Base-by-base conservation (phyloP, 768 basidiomycete species). In the Russula compacta region DNA sequence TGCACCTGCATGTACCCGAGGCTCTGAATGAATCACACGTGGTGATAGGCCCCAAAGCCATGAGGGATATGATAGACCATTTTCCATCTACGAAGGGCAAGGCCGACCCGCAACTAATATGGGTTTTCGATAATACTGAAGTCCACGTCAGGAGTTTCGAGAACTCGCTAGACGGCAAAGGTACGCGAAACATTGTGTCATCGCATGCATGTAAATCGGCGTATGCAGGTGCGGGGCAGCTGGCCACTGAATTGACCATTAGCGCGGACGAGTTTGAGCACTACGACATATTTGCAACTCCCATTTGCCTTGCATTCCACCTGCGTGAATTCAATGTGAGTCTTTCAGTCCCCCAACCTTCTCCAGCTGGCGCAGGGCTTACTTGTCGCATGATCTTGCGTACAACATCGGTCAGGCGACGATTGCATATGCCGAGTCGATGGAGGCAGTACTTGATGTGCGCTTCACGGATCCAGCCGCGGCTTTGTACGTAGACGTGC, bases 61-160 rank as follows among this genome's bases (percentile, higher is more conserved):
- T 93, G 48, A 84, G 79, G 69, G 88, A 89, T 66, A 83, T 92
- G 70, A 79, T 91, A 21, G 91, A 92, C 50, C 89, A 91, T 70
- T 93, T 93, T 64, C 83, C 87, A 0, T 72, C 81, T 21, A 75
- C 82, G 11, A 83, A 81, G 64, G 83, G 83, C 11, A 86, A 84
- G 67, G 80, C 78, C 11, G 91, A 93, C 65, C 87, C 89, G 33
- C 86, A 89, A 67, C 78, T 93, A 17, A 79, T 88, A 5, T 93
- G 91, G 91, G 81, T 74, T n/a, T 92, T 93, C 68, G 79, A 78
- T 19, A 80, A 84, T 53, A 73, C 75, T 0, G 86, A 92, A 46
- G 84, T 92, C 2, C 76, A 77, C 24, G 79, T 92, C 32, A 84
- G 80, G 67, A 92, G 83, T 66, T 74, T 83, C 6, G 86, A 88